Evolutionary conservation across 2,329 filamentous ascomycete species (phyloP).

Genomic region (Hirsutella minnesotensis): DNA sequence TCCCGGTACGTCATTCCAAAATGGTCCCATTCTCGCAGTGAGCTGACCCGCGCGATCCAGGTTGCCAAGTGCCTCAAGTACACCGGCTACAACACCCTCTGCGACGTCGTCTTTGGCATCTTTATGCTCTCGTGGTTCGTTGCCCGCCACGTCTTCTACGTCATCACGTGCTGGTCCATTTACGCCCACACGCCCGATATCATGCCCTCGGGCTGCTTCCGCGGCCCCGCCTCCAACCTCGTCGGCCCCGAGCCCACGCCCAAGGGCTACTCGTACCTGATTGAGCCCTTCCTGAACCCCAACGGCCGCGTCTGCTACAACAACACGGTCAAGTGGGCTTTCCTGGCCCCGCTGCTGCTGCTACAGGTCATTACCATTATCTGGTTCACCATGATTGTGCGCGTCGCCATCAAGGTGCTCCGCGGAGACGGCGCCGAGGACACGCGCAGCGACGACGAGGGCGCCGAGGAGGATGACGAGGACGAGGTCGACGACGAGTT

Average conservation of each 20-base stretch:
- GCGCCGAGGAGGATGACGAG: conserved; percentile 46
- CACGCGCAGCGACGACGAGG: conserved; percentile 76
- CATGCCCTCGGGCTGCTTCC: conserved; percentile 63
- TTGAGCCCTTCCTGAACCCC: conserved; percentile 62
- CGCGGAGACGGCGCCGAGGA: conserved; percentile 72
- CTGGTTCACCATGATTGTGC: conserved; percentile 85
- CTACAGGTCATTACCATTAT: conserved; percentile 71
- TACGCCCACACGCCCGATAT: conserved; percentile 50
- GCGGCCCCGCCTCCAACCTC: conserved; percentile 41
- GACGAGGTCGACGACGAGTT: conserved; percentile 50
- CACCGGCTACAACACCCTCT: conserved; percentile 59
- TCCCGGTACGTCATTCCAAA: conserved; percentile 61
- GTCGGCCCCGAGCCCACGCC: conserved; percentile 40
- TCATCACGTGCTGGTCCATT: conserved; percentile 72
- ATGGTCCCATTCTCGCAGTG: background rate
- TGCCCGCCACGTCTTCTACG: conserved; percentile 71
- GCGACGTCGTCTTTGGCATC: conserved; percentile 72
- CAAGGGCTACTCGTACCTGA: conserved; percentile 45
- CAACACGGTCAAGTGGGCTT: conserved; percentile 59
- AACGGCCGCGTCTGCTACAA: conserved; percentile 73
- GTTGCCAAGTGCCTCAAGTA: conserved; percentile 92
- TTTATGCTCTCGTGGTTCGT: conserved; percentile 82
- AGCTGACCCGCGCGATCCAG: conserved; percentile 28
- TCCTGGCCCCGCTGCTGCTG: conserved; percentile 63
- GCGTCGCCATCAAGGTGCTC: conserved; percentile 71